A percentile compares a stretch with the other conserved stretches of the same genome.
Evolutionary conservation across 176 grass and related monocot genomes (phyloP).

Genomic region (Zoysia japonica): DNA sequence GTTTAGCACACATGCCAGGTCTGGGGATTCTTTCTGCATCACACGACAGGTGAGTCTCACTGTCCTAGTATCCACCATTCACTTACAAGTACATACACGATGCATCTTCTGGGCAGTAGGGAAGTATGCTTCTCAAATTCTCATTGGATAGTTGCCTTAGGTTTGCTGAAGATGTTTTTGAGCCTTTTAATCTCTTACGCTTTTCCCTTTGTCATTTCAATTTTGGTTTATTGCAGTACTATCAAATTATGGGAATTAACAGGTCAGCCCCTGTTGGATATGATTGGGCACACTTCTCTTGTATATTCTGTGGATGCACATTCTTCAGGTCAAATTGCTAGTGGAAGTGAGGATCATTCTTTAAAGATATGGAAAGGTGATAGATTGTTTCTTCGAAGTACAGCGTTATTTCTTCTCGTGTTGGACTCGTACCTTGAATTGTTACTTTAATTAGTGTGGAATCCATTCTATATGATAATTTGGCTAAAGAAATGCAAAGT

Average conservation of each 20-base stretch:
- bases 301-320: slow-evolving; percentile 92
- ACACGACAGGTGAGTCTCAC: slow-evolving; percentile 67
- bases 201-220: not conserved
- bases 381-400: slow-evolving; percentile 37
- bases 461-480: not conserved
- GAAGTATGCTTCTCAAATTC: not conserved
- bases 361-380: slow-evolving; percentile 97
- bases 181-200: not conserved
- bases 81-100: not conserved
- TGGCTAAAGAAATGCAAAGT: slow-evolving; percentile 8
- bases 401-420: slow-evolving; percentile 2
- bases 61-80: slow-evolving; percentile 9
- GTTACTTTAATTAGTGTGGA: slow-evolving; percentile 9
- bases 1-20: slow-evolving; percentile 71
- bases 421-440: slow-evolving; percentile 14
- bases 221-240: slow-evolving; percentile 50
- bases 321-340: slow-evolving; percentile 91
- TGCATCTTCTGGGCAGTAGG: not conserved
- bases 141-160: not conserved
- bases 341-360: slow-evolving; percentile 86
- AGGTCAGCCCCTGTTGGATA: slow-evolving; percentile 84
- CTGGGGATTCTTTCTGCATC: slow-evolving; percentile 87
- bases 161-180: slow-evolving; percentile 8
- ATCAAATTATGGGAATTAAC: slow-evolving; percentile 92
- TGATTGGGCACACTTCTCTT: slow-evolving; percentile 93